Base-by-base conservation (phyloP, 2,329 filamentous ascomycete species). In the Ophiostoma montium region DNA sequence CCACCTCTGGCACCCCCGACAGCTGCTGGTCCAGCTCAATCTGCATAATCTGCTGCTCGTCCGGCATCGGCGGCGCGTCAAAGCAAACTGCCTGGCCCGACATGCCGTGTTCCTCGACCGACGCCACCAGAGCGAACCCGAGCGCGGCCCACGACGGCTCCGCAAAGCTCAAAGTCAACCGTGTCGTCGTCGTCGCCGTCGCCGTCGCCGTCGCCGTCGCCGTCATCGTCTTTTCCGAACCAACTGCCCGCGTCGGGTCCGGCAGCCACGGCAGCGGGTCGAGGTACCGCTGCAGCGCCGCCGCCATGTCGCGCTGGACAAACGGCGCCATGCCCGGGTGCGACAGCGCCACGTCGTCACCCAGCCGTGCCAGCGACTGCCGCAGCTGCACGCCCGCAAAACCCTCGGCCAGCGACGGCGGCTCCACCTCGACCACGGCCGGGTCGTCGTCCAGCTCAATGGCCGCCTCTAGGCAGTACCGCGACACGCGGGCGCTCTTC, bases 361-460 rank as follows among this genome's bases (percentile, higher is more conserved):
- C 65, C 2, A 82, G 62, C 3, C 76, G 61, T 19, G 70, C 56
- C 5, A 82, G 66, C 39, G 76, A 68, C 31, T 70, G 63, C 54
- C 75, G 80, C 45, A 83, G 61, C 57, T 81, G 74, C 56, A 79
- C 74, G 4, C 79, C 79, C 0, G 78, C 78, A 52, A 80, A 71
- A 0, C 70, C 75, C 57, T 83, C 79, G 38, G 78, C 76, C 13
- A 82, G 63, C 1, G 78, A 80, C 0, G 75, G 75, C 0, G 79
- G 78, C 31, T 78, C 72, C 12, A 82, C 72, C 53, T 82, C 78
- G 1, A 79, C 65, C 2, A 80, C 65, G 3, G 78, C 70, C 0
- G 79, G 79, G 55, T 83, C 79, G 57, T 83, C 79, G 54, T 83
- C 79, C 35, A 82, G 64, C 60, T 83, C 79, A 31, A 83, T 74